A percentile compares a stretch with the other conserved stretches of the same genome.
These are phyloP conservation scores for Zygosaccharomyces bailii DNA, from an alignment of 805 yeast species.

Conservation along the genomic window DNA sequence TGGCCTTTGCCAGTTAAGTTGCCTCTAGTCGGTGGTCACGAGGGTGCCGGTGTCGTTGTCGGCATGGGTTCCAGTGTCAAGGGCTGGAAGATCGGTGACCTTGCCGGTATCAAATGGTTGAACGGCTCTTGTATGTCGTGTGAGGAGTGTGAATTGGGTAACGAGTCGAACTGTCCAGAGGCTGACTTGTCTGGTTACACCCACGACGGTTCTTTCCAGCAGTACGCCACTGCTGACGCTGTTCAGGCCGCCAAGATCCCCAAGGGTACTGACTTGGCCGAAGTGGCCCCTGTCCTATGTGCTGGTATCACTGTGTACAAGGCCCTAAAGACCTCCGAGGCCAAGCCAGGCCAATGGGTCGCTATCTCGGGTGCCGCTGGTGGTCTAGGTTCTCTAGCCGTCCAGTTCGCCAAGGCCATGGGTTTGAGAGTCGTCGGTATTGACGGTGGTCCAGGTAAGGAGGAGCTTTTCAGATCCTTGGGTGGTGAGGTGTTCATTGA, in stretches of 20 bases:
- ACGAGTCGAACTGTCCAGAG: slow-evolving; percentile 60
- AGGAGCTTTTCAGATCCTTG: slow-evolving; percentile 47
- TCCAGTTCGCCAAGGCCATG: slow-evolving; percentile 76
- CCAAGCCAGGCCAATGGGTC: slow-evolving; percentile 70
- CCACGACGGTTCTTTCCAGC: slow-evolving; percentile 88
- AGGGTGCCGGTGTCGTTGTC: slow-evolving; percentile 67
- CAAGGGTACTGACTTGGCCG: slow-evolving; percentile 67
- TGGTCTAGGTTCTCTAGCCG: slow-evolving; percentile 71
- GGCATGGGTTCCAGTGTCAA: slow-evolving; percentile 55
- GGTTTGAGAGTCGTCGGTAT: slow-evolving; percentile 69
- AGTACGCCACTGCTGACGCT: slow-evolving; percentile 85
- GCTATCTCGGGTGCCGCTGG: slow-evolving; percentile 79
- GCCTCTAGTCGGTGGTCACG: slow-evolving; percentile 68
- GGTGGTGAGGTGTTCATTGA: slow-evolving; percentile 67
- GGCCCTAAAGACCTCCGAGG: slow-evolving; percentile 76
- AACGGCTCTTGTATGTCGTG: slow-evolving; percentile 62
- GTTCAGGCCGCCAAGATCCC: slow-evolving; percentile 82
- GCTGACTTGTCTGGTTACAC: slow-evolving; percentile 83
- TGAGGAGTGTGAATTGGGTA: slow-evolving; percentile 54
- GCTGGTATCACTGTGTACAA: slow-evolving; percentile 92
- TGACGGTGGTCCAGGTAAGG: slow-evolving; percentile 68
- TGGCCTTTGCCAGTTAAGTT: slow-evolving; percentile 71
- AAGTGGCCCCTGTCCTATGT: slow-evolving; percentile 77
- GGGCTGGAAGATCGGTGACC: slow-evolving; percentile 59
- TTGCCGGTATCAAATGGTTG: slow-evolving; percentile 64